These are phyloP conservation scores for Dactylellina drechsleri DNA, from an alignment of 2,329 filamentous ascomycete genomes.

Conservation along the genomic window DNA sequence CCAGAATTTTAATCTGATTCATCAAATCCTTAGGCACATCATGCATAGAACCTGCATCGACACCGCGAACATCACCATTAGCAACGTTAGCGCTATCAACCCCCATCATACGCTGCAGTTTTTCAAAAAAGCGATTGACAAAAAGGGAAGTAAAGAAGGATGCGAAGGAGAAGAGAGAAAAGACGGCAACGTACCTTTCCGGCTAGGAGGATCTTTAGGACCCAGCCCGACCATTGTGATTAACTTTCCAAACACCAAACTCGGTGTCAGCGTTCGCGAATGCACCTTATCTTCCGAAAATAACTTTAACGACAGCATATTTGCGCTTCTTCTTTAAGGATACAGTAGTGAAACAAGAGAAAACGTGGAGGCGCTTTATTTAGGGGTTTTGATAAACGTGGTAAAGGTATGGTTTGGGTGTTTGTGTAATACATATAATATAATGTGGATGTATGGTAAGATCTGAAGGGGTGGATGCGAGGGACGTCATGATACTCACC, in stretches of 20 bases:
- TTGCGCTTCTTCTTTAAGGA: conserved; percentile 20
- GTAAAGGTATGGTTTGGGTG: too few species aligned
- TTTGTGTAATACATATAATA: too few species aligned
- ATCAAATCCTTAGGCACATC: conserved; percentile 73
- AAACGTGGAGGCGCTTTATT: too few species aligned
- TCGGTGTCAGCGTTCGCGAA: conserved; percentile 27
- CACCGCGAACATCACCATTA: conserved; percentile 5
- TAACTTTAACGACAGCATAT: conserved; percentile 40
- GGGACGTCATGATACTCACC: conserved; percentile 14
- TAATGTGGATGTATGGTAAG: too few species aligned
- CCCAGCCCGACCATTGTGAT: conserved; percentile 52
- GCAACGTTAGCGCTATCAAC: not conserved
- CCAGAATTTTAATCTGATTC: conserved; percentile 81
- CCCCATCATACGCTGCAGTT: not conserved
- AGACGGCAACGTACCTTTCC: conserved; percentile 57
- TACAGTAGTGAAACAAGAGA: too few species aligned
- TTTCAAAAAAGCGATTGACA: conserved; percentile 1
- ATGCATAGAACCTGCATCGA: conserved; percentile 79
- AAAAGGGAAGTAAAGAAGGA: not conserved
- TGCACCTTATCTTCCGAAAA: conserved; percentile 43
- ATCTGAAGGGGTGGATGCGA: too few species aligned
- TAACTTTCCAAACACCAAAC: conserved; percentile 36
- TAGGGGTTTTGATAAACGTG: too few species aligned
- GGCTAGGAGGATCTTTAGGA: conserved; percentile 56
- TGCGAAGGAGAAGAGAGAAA: not conserved